These are phyloP conservation scores for Cordyceps tenuipes DNA, from an alignment of 2,329 filamentous ascomycete species.

Conservation along the genomic window DNA sequence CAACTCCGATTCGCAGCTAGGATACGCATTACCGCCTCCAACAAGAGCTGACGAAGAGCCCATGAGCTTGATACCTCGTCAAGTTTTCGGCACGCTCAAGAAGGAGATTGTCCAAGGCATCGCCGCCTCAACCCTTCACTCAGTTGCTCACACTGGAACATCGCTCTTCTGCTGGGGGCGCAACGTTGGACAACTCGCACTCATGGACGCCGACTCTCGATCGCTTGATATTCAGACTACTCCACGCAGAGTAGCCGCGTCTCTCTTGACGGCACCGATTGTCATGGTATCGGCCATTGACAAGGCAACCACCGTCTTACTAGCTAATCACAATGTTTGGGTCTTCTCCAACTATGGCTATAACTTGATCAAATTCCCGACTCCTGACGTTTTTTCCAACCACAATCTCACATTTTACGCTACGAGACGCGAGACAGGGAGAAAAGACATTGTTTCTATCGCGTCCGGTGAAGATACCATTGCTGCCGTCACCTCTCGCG, in stretches of 20 bases:
- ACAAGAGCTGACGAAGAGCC: slow-evolving; percentile 70
- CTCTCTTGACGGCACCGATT: slow-evolving; percentile 60
- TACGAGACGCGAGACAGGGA: slow-evolving; percentile 49
- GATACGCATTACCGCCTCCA: slow-evolving; percentile 65
- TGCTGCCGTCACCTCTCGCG: slow-evolving; percentile 73
- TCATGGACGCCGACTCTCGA: slow-evolving; percentile 90
- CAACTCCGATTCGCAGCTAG: slow-evolving; percentile 77
- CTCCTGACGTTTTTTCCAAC: slow-evolving; percentile 61
- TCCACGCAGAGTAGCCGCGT: slow-evolving; percentile 82
- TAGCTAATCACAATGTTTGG: slow-evolving; percentile 83
- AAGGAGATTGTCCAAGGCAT: slow-evolving; percentile 74
- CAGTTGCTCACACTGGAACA: slow-evolving; percentile 73
- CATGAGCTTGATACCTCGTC: slow-evolving; percentile 70
- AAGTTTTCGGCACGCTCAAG: slow-evolving; percentile 87
- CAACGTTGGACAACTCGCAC: slow-evolving; percentile 85
- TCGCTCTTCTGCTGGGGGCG: slow-evolving; percentile 92
- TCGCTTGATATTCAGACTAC: slow-evolving; percentile 76
- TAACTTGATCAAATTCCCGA: slow-evolving; percentile 77
- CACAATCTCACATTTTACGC: slow-evolving; percentile 54
- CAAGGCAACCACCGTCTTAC: slow-evolving; percentile 73
- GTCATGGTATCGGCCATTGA: slow-evolving; percentile 80
- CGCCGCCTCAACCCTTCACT: slow-evolving; percentile 85
- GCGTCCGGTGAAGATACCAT: slow-evolving; percentile 86
- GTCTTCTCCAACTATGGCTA: slow-evolving; percentile 96
- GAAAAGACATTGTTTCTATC: slow-evolving; percentile 64